Evolutionary conservation across 305 asterid genomes (phyloP).

Genomic region (Vinca major): DNA sequence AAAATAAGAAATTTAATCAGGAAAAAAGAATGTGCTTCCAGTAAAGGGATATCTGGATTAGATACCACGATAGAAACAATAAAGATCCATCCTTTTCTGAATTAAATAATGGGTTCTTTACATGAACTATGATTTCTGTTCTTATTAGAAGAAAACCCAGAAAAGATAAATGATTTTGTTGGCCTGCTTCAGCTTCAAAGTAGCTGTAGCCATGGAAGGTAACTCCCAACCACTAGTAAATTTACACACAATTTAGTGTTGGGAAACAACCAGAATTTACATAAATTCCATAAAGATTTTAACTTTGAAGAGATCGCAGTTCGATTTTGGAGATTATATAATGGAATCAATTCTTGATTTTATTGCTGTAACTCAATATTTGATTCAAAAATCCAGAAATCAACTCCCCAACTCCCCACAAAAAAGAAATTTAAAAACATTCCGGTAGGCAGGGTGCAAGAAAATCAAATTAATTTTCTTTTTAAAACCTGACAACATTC

Average conservation of each 20-base stretch:
- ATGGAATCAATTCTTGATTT: neutral
- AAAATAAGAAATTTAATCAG: neutral
- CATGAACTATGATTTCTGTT: neutral
- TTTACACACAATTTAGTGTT: neutral
- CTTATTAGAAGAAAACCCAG: neutral
- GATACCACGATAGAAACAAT: conserved; percentile 5
- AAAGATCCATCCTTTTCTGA: neutral
- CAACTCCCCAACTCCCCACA: neutral
- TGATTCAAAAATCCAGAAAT: neutral
- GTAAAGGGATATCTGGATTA: neutral
- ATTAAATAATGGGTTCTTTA: neutral
- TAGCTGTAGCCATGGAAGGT: conserved; percentile 5
- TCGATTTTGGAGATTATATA: neutral
- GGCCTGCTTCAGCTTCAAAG: neutral
- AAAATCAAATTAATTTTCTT: too few relatives aligned
- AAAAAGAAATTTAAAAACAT: neutral
- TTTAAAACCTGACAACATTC: too few relatives aligned
- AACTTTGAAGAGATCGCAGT: neutral
- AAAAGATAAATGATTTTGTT: neutral
- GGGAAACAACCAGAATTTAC: neutral
- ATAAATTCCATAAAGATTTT: neutral
- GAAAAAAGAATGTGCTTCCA: neutral
- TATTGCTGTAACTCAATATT: too few relatives aligned
- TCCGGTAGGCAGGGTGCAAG: too few relatives aligned
- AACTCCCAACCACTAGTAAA: conserved; percentile 6